phyloP scores from a whole-genome alignment of 2,329 filamentous ascomycete species.

The Macrophomina tecta region DNA sequence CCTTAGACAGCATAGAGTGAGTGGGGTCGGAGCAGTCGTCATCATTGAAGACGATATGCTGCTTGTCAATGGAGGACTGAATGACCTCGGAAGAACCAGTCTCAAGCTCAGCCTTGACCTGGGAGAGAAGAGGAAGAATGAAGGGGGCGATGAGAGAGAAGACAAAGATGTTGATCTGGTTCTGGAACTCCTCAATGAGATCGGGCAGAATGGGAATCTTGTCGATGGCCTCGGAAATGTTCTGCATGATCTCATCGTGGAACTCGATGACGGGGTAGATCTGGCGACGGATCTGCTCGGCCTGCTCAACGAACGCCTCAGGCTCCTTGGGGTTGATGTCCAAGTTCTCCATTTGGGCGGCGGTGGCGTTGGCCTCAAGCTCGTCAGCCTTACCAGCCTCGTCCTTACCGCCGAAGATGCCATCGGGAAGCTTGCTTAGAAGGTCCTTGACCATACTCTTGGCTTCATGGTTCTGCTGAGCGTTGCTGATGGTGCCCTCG shows the following conservation, averaged over 20 bases:
- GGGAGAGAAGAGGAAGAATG: slow-evolving; percentile 80
- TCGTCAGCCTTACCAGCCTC: slow-evolving; percentile 78
- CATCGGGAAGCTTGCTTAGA: slow-evolving; percentile 79
- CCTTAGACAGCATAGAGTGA: slow-evolving; percentile 94
- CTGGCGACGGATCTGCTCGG: slow-evolving; percentile 74
- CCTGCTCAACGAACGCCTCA: slow-evolving; percentile 81
- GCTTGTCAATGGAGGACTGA: slow-evolving; percentile 79
- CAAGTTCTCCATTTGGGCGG: slow-evolving; percentile 77
- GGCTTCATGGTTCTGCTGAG: slow-evolving; percentile 66
- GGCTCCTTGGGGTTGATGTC: slow-evolving; percentile 78
- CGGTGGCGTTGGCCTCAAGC: slow-evolving; percentile 75
- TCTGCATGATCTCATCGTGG: slow-evolving; percentile 86
- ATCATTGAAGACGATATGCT: slow-evolving; percentile 85
- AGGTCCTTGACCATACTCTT: slow-evolving; percentile 79
- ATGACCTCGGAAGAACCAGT: slow-evolving; percentile 89
- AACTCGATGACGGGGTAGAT: slow-evolving; percentile 90
- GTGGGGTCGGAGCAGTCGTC: slow-evolving; percentile 80
- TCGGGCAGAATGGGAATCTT: slow-evolving; percentile 85
- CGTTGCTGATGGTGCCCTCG: slow-evolving; percentile 76
- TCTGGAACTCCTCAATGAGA: slow-evolving; percentile 83
- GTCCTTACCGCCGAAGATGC: slow-evolving; percentile 74
- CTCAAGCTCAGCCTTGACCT: slow-evolving; percentile 85
- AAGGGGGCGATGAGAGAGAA: slow-evolving; percentile 92
- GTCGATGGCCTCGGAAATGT: slow-evolving; percentile 78
- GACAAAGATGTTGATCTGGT: slow-evolving; percentile 86